Evolutionary conservation across 768 basidiomycete species (phyloP), one percentile per base, ranked within the genome.

Genomic region (Thelephora ganbajun): DNA sequence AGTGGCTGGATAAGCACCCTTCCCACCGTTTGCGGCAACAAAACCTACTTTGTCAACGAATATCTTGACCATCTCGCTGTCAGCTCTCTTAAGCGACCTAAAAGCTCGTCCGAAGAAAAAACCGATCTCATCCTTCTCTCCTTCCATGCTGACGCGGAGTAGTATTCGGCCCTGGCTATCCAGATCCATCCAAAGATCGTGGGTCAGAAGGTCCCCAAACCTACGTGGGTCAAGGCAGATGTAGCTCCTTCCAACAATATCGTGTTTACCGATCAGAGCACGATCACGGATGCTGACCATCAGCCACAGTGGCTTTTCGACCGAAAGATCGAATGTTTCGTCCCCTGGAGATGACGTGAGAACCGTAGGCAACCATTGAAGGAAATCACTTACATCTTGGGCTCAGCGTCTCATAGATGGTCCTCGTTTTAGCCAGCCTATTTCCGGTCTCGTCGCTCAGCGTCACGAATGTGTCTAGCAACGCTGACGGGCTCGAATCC

Each of bases 101-200:
- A 99, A 99, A 2, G 83, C 94, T 30, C 92, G 75, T 22, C 96
- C 96, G 57, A 98, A 99, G 70, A 86, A 93, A 69, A 96, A 99
- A 55, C 87, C 87, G 6, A 91, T 88, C 60, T 99, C 96, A 56
- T 96, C 92, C 65, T 94, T 92, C 72, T 98, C 96, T 46, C 93
- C 92, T 59, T 99, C 96, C 92, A 98, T 96, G 59, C 90, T 93
- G 49, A 98, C 75, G 16, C 96, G 77, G 30, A 96, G 68, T 34
- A 96, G 66, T 44, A 97, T 73, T 33, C 90, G 77, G 4, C 96
- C 92, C 47, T 79, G 73, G 0, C 82, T 79, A 59, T 97, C 93
- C 13, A 98, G 68, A 51, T 89, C 84, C 67, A 93, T 74, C 85
- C 92, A 92, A 6, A 93, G 61, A 50, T 99, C 96, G 57, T 92